A percentile compares a stretch with the other conserved stretches of the same genome.
Evolutionary conservation across 1,139 yeast species (phyloP).

Genomic region (Debaryomyces udenii): DNA sequence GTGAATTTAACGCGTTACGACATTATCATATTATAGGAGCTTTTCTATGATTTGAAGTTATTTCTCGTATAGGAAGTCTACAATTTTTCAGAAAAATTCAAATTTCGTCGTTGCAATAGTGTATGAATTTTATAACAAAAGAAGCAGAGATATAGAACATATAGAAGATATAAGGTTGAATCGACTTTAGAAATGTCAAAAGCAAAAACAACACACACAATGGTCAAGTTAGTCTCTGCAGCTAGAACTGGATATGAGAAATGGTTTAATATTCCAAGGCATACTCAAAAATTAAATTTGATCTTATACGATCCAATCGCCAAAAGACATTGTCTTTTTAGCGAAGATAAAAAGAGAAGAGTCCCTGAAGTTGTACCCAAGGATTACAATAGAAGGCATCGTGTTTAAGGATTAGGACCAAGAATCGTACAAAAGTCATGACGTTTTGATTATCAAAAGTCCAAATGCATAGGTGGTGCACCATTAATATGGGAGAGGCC

Average conservation of each 20-base stretch:
- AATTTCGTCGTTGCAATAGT: neutral
- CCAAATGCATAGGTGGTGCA: too few relatives aligned
- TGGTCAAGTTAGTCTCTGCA: conserved; percentile 67
- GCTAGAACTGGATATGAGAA: conserved; percentile 88
- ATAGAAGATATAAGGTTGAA: too few relatives aligned
- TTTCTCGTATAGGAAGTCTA: neutral
- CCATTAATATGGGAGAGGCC: too few relatives aligned
- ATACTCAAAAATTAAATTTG: conserved; percentile 75
- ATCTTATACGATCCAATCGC: conserved; percentile 85
- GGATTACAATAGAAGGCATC: conserved; percentile 60
- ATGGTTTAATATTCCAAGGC: conserved; percentile 80
- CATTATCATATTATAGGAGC: too few relatives aligned
- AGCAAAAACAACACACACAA: conserved; percentile 47
- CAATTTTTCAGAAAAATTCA: neutral
- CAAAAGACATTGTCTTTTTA: conserved; percentile 78
- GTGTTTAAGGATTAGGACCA: conserved; percentile 11
- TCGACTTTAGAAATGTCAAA: conserved; percentile 37
- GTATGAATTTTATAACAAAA: neutral
- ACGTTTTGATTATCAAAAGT: too few relatives aligned
- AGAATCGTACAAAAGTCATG: too few relatives aligned
- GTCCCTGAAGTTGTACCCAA: conserved; percentile 66
- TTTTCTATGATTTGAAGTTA: too few relatives aligned
- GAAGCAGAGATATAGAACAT: too few relatives aligned
- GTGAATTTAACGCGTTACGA: conserved; percentile 5
- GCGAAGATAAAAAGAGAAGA: conserved; percentile 82